A percentile compares a stretch with the other conserved stretches of the same genome.
These are phyloP conservation scores for Fusarium setosum DNA, from an alignment of 2,329 filamentous ascomycete species.

Conservation along the genomic window DNA sequence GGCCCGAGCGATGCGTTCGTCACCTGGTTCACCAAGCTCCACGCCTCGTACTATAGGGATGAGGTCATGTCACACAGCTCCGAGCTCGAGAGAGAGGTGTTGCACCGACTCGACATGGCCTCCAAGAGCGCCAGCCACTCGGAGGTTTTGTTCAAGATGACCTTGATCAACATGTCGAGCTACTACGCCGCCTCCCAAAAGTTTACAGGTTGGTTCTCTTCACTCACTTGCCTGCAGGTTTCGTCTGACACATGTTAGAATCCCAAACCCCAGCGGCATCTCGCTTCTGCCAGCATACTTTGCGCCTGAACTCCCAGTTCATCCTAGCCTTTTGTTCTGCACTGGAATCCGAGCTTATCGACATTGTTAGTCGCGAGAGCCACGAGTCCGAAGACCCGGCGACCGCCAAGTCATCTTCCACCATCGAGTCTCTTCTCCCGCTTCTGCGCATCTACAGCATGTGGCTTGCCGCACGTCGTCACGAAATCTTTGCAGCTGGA, in stretches of 20 bases:
- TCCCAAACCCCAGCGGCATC: constrained; percentile 58
- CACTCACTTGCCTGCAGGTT: background rate
- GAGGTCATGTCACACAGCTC: constrained; percentile 78
- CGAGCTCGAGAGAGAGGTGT: constrained; percentile 87
- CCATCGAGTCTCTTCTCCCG: constrained; percentile 59
- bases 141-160: constrained; percentile 78
- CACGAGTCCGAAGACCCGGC: constrained; percentile 36
- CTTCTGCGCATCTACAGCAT: constrained; percentile 64
- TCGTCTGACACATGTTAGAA: constrained; percentile 47
- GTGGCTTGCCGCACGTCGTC: constrained; percentile 62
- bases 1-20: constrained; percentile 71
- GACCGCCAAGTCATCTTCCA: constrained; percentile 48
- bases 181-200: constrained; percentile 72
- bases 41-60: constrained; percentile 85
- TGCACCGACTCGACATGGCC: constrained; percentile 80
- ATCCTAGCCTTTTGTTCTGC: constrained; percentile 78
- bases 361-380: constrained; percentile 47
- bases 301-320: constrained; percentile 82
- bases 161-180: constrained; percentile 87
- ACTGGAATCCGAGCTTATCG: constrained; percentile 76
- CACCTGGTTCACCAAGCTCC: constrained; percentile 86
- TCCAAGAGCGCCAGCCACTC: constrained; percentile 76
- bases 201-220: constrained; percentile 47
- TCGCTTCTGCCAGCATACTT: constrained; percentile 71
- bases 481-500: constrained; percentile 59